Evolutionary conservation across 1,139 yeast species (phyloP).

Genomic region (Kazachstania sp.): DNA sequence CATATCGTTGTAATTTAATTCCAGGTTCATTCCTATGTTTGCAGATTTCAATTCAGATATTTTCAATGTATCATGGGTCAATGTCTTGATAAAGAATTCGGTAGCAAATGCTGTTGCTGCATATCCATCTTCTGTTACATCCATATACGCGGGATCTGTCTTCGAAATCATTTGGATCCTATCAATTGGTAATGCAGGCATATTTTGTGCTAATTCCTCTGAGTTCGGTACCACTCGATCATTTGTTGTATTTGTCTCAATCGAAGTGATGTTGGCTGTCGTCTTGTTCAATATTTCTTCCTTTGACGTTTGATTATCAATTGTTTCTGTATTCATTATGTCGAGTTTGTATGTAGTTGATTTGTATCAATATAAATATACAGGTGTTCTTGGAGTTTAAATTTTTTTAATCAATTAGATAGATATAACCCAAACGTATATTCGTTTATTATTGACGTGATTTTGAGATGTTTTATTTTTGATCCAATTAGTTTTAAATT

Average conservation of each 20-base stretch:
- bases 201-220: not conserved
- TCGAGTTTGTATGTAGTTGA: not conserved
- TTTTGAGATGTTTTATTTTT: no score
- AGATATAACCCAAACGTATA: no score
- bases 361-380: not conserved
- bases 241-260: not conserved
- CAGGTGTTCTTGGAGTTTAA: no score
- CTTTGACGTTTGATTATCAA: not conserved
- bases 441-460: no score
- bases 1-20: slow-evolving; percentile 53
- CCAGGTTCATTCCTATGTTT: not conserved
- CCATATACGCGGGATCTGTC: slow-evolving; percentile 74
- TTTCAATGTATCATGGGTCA: slow-evolving; percentile 70
- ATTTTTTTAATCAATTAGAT: no score
- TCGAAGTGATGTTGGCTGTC: not conserved
- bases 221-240: not conserved
- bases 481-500: no score
- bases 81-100: slow-evolving; percentile 70
- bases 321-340: not conserved
- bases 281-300: not conserved
- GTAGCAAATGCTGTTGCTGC: slow-evolving; percentile 83
- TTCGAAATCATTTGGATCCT: slow-evolving; percentile 78
- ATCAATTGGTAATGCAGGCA: slow-evolving; percentile 51
- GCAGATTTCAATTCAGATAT: slow-evolving; percentile 6
- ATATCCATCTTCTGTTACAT: slow-evolving; percentile 71